Base-by-base conservation (phyloP, 768 basidiomycete species). In the Ramaria sp. region DNA sequence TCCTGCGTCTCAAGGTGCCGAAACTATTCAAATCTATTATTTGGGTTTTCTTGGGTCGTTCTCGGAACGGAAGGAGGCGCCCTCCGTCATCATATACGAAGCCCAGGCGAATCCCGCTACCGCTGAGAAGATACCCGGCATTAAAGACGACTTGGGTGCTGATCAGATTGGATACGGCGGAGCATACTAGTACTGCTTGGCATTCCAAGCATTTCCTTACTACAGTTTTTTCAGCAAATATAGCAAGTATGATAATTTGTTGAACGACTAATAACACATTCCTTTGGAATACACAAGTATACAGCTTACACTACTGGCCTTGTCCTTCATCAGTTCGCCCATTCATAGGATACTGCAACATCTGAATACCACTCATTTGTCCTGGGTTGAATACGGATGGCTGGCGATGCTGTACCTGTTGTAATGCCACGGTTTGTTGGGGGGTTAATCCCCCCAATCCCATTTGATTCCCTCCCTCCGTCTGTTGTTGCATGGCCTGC, bases 21-120 rank as follows among this genome's bases (percentile, higher is more conserved):
- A 91, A 13, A 81, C 79, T 0, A 82, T 80, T 0, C 77, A 82
- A 27, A 72, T 95, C 10, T 94, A 89, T 64, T 95, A 92, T 64
- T 66, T 95, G 24, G 91, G 92, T 13, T 84, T 95, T 65, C 72
- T 90, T 17, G 93, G 93, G 1, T 78, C 81, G 34, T 91, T 45
- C 42, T 53, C 41, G 13, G 63, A 94, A 90, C 78, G 86, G 43
- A 91, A 88, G 64, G 73, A 73, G 51, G 80, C 84, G 59, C 89
- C 92, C 0, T 77, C 90, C 39, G 79, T 94, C 55, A 85, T 91
- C 0, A 82, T 95, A 12, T 96, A 95, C 63, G 93, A 96, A 69
- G 71, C 87, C 0, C 86, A 88, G 61, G 88, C 93, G 9, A 92
- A 91, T 61, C 72, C 87, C 31, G 87, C 90, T 0, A 93, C 95